Conservation (phyloP, 2,329 filamentous ascomycete genomes). For the Colletotrichum tofieldiae region DNA sequence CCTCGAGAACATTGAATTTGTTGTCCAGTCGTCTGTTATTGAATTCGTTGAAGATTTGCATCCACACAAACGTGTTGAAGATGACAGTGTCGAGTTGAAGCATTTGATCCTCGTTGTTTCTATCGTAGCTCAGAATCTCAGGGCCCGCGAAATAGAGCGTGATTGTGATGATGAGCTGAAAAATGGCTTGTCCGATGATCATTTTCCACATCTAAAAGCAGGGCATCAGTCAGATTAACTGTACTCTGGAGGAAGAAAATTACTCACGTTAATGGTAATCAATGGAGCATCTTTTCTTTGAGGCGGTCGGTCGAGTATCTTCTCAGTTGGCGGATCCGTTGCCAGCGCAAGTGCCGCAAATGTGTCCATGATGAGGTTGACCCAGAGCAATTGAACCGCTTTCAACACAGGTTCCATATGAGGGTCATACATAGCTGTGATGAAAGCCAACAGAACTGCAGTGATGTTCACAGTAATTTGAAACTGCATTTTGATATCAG, state of each 20-base stretch:
- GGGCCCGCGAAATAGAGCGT: conserved; percentile 32
- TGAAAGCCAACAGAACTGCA: conserved; percentile 71
- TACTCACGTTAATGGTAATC: conserved; percentile 48
- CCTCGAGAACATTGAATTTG: conserved; percentile 74
- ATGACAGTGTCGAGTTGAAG: conserved; percentile 76
- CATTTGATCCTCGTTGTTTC: conserved; percentile 21
- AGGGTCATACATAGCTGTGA: conserved; percentile 68
- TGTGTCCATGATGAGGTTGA: conserved; percentile 76
- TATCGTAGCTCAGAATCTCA: conserved; percentile 22
- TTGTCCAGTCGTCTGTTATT: conserved; percentile 77
- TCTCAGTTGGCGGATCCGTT: conserved; percentile 52
- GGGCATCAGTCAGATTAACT: background rate
- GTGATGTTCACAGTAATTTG: conserved; percentile 76
- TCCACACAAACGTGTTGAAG: conserved; percentile 91
- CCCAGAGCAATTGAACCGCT: conserved; percentile 74
- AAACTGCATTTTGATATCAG: conserved; percentile 55
- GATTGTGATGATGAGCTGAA: conserved; percentile 72
- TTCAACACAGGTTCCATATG: conserved; percentile 69
- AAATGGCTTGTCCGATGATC: conserved; percentile 74
- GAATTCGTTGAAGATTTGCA: conserved; percentile 81
- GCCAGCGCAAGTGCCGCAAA: conserved; percentile 68
- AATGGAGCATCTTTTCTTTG: conserved; percentile 18
- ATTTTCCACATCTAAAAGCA: conserved; percentile 69
- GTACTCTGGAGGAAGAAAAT: no score
- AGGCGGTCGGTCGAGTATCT: conserved; percentile 65